phyloP scores from a whole-genome alignment of 345 rosid species.

The Kandelia obovata region DNA sequence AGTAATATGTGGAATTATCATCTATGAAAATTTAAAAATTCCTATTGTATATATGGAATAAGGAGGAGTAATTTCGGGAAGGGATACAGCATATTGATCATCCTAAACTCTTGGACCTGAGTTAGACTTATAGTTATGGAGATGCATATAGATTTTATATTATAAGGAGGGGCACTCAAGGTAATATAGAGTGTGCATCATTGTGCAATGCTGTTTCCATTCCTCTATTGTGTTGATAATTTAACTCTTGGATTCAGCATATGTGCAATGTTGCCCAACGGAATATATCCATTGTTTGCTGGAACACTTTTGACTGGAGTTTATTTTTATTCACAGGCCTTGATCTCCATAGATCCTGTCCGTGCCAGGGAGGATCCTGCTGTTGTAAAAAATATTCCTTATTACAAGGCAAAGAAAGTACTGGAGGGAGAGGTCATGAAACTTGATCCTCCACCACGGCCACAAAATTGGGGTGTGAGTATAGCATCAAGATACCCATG shows the following conservation, averaged over 20 bases:
- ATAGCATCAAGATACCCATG: too few relatives aligned
- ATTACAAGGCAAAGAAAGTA: slow-evolving; percentile 79
- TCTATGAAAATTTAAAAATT: too few relatives aligned
- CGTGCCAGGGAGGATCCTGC: slow-evolving; percentile 83
- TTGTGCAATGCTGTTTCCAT: neutral
- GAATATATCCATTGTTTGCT: neutral
- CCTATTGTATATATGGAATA: too few relatives aligned
- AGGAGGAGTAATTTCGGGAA: too few relatives aligned
- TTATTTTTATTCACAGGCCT: slow-evolving; percentile 47
- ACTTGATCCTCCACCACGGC: slow-evolving; percentile 75
- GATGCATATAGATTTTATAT: neutral
- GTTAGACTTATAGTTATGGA: too few relatives aligned
- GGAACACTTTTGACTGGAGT: neutral
- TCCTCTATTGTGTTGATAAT: neutral
- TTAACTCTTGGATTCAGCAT: neutral
- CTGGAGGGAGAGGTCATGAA: slow-evolving; percentile 74
- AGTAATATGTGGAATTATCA: neutral
- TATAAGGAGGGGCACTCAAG: neutral
- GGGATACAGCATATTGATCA: too few relatives aligned
- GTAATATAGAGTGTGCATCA: neutral
- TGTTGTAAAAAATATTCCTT: slow-evolving; percentile 73
- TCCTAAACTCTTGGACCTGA: too few relatives aligned
- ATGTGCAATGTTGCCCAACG: neutral
- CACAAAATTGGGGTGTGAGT: slow-evolving; percentile 90
- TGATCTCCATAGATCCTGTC: slow-evolving; percentile 73